Percentiles rank a stretch among this genome's conserved stretches.
These are phyloP conservation scores for Talaromyces pinophilus DNA, from an alignment of 2,329 filamentous ascomycete species.

Conservation along the genomic window DNA sequence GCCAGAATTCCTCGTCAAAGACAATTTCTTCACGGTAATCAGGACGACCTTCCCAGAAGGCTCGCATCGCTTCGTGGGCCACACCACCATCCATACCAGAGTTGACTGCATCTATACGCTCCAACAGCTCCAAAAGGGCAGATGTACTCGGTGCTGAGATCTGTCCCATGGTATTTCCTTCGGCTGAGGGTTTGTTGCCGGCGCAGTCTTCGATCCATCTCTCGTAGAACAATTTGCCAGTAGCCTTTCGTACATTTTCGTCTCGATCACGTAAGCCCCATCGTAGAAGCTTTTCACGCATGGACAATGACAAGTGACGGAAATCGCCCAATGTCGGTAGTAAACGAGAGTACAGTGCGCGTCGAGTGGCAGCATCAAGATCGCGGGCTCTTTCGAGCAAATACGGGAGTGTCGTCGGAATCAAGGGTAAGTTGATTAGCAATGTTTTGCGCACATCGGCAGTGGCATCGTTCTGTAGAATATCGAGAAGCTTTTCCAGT, in stretches of 20 bases:
- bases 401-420: constrained; percentile 78
- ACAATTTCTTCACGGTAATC: constrained; percentile 51
- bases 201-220: constrained; percentile 98
- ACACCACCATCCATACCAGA: constrained; percentile 88
- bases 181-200: constrained; percentile 62
- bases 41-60: constrained; percentile 91
- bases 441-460: constrained; percentile 89
- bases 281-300: constrained; percentile 90
- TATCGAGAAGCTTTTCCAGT: constrained; percentile 78
- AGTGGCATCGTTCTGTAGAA: constrained; percentile 90
- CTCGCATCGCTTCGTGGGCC: constrained; percentile 88
- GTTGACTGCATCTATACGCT: constrained; percentile 90
- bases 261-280: constrained; percentile 95
- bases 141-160: constrained; percentile 69
- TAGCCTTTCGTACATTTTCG: constrained; percentile 88
- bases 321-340: constrained; percentile 91
- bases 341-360: constrained; percentile 82
- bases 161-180: constrained; percentile 47
- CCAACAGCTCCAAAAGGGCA: constrained; percentile 84
- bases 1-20: constrained; percentile 51
- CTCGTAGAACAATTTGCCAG: constrained; percentile 84
- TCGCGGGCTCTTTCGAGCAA: constrained; percentile 90
- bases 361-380: constrained; percentile 77
- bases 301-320: constrained; percentile 84
- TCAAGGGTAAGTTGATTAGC: constrained; percentile 84